These are phyloP conservation scores for Choiromyces venosus DNA, from an alignment of 495 filamentous ascomycete species.

Conservation along the genomic window DNA sequence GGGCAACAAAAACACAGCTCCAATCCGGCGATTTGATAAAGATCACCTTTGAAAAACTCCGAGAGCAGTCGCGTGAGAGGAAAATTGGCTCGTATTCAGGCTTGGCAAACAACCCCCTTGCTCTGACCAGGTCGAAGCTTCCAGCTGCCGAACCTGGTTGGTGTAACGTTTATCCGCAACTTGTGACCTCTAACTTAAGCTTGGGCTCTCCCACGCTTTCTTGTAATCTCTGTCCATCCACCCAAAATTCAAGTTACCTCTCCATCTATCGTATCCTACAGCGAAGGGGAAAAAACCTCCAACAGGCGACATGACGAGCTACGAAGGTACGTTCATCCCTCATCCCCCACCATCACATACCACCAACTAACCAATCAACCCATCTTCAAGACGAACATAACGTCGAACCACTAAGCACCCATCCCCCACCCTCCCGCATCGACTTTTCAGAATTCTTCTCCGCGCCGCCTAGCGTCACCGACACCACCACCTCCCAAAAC, in stretches of 20 bases:
- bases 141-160: no score
- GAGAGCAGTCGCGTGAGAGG: background rate
- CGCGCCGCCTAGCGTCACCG: constrained; percentile 61
- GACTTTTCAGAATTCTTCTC: constrained; percentile 87
- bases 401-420: constrained; percentile 48
- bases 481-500: constrained; percentile 46
- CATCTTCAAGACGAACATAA: constrained; percentile 73
- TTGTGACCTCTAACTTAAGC: background rate
- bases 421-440: constrained; percentile 56
- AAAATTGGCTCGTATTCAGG: no score
- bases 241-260: no score
- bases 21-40: background rate
- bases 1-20: background rate
- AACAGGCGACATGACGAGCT: constrained; percentile 50
- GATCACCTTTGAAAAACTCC: background rate
- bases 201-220: no score
- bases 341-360: constrained; percentile 2
- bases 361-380: constrained; percentile 8
- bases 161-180: no score
- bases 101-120: background rate
- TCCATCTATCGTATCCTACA: background rate
- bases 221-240: no score
- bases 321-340: constrained; percentile 48
- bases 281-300: background rate
- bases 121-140: background rate